phyloP scores from a whole-genome alignment of 805 yeast species.

The Komagataella phaffii region DNA sequence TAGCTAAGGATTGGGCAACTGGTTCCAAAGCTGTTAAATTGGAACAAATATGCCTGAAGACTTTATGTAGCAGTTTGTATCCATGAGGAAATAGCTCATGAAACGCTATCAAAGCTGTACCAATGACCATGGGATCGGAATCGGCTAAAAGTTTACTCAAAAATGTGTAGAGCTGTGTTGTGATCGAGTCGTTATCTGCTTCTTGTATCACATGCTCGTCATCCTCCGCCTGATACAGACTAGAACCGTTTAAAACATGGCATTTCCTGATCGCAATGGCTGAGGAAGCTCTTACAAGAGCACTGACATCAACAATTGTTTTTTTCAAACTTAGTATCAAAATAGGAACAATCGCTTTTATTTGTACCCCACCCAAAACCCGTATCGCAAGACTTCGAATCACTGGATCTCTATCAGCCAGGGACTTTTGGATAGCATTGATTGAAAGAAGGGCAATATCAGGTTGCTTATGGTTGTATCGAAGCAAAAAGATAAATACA shows the following conservation, averaged over 20 bases:
- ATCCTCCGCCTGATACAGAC: slow-evolving; percentile 7
- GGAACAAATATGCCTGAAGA: slow-evolving; percentile 32
- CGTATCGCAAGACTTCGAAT: slow-evolving; percentile 63
- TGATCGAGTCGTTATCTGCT: slow-evolving; percentile 25
- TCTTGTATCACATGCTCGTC: slow-evolving; percentile 10
- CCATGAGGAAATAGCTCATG: slow-evolving; percentile 38
- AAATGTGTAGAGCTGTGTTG: slow-evolving; percentile 33
- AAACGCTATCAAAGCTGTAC: slow-evolving; percentile 49
- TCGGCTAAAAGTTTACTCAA: slow-evolving; percentile 52
- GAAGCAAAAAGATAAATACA: slow-evolving; percentile 60
- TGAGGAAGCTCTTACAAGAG: slow-evolving; percentile 68
- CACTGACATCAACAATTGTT: slow-evolving; percentile 54
- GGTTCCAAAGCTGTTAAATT: slow-evolving; percentile 45
- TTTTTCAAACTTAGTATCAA: slow-evolving; percentile 60
- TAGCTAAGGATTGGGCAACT: slow-evolving; percentile 48
- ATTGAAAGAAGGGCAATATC: slow-evolving; percentile 83
- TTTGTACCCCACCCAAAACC: slow-evolving; percentile 71
- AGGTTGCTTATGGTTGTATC: slow-evolving; percentile 74
- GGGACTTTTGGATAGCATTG: slow-evolving; percentile 79
- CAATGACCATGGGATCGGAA: slow-evolving; percentile 50
- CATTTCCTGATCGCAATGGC: slow-evolving; percentile 63
- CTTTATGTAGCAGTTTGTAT: slow-evolving; percentile 59
- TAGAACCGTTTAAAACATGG: slow-evolving; percentile 18
- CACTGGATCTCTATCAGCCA: slow-evolving; percentile 57
- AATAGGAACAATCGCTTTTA: slow-evolving; percentile 73